phyloP scores from a whole-genome alignment of 306 rosid species.

The Mimosa bimucronata region DNA sequence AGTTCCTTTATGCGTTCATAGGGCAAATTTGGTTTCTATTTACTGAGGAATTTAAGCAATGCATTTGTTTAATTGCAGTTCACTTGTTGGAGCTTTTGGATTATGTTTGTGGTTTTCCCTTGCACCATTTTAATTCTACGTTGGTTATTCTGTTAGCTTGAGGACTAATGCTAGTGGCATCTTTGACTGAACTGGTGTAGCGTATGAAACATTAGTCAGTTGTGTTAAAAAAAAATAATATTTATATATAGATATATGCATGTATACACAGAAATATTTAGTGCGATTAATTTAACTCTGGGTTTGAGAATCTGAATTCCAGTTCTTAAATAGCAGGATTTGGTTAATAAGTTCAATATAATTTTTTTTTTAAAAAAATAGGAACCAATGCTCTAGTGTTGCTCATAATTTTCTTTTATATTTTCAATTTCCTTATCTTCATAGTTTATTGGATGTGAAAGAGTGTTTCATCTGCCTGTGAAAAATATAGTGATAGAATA shows the following conservation, averaged over 20 bases:
- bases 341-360: neutral
- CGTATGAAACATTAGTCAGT: neutral
- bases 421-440: neutral
- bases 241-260: too few relatives aligned
- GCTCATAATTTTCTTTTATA: neutral
- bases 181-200: conserved; percentile 9
- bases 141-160: conserved; percentile 1
- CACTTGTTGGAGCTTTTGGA: neutral
- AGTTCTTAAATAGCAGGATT: neutral
- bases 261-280: neutral
- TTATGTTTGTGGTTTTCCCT: neutral
- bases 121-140: neutral
- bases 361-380: neutral
- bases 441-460: neutral
- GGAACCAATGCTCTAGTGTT: neutral
- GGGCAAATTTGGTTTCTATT: neutral
- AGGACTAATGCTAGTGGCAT: neutral
- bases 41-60: neutral
- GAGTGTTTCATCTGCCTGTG: neutral
- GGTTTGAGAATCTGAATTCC: neutral
- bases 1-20: neutral
- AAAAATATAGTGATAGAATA: neutral
- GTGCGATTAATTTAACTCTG: neutral
- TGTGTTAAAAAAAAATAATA: neutral
- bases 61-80: neutral